Conservation (phyloP, 2,329 filamentous ascomycete species). For the Fusarium sp. region DNA sequence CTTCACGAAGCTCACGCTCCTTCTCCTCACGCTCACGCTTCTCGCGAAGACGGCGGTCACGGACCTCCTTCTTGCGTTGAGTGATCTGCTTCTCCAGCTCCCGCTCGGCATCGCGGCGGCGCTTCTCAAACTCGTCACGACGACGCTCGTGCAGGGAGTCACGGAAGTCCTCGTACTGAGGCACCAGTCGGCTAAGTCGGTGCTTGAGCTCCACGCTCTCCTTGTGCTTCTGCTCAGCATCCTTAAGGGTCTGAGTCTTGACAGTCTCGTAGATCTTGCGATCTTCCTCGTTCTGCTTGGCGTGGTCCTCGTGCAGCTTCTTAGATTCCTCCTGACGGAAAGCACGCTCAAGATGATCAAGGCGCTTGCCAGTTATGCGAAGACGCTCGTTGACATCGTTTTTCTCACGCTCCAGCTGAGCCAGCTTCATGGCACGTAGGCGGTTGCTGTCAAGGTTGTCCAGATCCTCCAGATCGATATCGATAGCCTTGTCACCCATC, state of each 20-base stretch:
- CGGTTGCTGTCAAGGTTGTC: conserved; percentile 90
- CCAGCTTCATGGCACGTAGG: conserved; percentile 94
- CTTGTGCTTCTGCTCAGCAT: conserved; percentile 89
- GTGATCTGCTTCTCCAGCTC: conserved; percentile 95
- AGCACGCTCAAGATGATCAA: conserved; percentile 96
- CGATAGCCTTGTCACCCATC: conserved; percentile 81
- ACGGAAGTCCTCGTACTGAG: conserved; percentile 88
- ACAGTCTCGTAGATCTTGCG: conserved; percentile 83
- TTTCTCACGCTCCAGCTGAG: conserved; percentile 98
- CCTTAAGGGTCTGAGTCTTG: conserved; percentile 83
- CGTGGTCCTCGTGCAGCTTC: conserved; percentile 89
- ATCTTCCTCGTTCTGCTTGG: conserved; percentile 84
- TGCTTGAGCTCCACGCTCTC: conserved; percentile 95
- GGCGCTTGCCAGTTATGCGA: conserved; percentile 91
- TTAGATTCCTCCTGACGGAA: conserved; percentile 96
- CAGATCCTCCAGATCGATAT: conserved; percentile 85
- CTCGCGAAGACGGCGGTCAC: conserved; percentile 86
- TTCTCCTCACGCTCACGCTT: conserved; percentile 87
- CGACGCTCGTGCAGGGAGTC: conserved; percentile 86
- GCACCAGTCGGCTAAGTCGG: conserved; percentile 86
- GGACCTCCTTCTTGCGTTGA: conserved; percentile 87
- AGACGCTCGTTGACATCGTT: conserved; percentile 94
- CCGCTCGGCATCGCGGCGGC: conserved; percentile 89
- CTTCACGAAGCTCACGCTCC: conserved; percentile 83
- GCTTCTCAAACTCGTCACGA: conserved; percentile 95